Conservation (phyloP, 345 rosid species). For the Trapa bicornis region DNA sequence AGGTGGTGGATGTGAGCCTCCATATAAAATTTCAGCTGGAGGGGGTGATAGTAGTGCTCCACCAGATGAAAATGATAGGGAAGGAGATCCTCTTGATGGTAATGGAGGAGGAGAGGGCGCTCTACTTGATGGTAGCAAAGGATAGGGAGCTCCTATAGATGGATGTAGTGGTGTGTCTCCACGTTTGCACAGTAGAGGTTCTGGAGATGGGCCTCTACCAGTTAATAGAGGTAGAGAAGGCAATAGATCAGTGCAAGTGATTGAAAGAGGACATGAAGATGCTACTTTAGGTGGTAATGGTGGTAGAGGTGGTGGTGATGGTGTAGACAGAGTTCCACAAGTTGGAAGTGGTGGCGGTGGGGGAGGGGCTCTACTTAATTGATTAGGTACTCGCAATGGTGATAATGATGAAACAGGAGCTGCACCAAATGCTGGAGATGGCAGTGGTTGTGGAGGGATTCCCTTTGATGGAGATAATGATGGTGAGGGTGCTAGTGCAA, state of each 20-base stretch:
- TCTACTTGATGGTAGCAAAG: constrained; percentile 53
- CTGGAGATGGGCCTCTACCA: too few relatives aligned
- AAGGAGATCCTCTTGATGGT: too few relatives aligned
- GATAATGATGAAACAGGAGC: too few relatives aligned
- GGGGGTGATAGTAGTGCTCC: too few relatives aligned
- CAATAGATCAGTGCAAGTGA: constrained; percentile 4
- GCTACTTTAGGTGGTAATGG: constrained; percentile 8
- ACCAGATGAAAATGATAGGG: too few relatives aligned
- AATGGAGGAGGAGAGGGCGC: constrained; percentile 25
- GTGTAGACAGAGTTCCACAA: constrained; percentile 14
- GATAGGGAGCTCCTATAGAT: constrained; percentile 15
- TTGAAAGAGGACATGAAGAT: constrained; percentile 15
- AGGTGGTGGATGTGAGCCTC: constrained; percentile 31
- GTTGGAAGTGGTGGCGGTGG: too few relatives aligned
- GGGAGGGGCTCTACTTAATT: constrained; percentile 3
- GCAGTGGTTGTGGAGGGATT: constrained; percentile 6
- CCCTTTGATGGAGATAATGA: too few relatives aligned
- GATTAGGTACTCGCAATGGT: background rate
- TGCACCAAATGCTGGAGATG: constrained; percentile 1
- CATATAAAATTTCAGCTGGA: too few relatives aligned
- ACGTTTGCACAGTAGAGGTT: too few relatives aligned
- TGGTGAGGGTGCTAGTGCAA: background rate
- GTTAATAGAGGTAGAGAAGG: constrained; percentile 16
- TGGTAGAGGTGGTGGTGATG: constrained; percentile 14
- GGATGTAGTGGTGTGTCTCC: too few relatives aligned